Evolutionary conservation across 192 early-diverging fungal species (phyloP).

Genomic region (Linnemannia hyalina): DNA sequence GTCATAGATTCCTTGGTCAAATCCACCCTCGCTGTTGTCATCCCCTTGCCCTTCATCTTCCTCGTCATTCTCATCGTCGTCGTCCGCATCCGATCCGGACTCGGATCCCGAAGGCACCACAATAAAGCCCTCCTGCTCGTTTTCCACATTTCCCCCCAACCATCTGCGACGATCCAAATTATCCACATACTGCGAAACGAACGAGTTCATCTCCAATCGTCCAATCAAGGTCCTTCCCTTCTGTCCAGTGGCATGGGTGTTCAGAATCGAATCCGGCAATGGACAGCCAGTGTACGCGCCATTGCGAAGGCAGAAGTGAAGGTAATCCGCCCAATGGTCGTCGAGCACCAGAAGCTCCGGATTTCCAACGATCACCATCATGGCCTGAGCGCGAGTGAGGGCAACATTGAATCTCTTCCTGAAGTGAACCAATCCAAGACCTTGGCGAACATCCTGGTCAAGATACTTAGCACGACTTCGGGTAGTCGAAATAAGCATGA

Average conservation of each 20-base stretch:
- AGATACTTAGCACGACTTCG: slow-evolving; percentile 54
- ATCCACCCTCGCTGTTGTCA: slow-evolving; percentile 2
- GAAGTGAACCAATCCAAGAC: slow-evolving; percentile 59
- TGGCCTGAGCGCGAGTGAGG: slow-evolving; percentile 60
- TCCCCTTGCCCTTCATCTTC: slow-evolving; percentile 6
- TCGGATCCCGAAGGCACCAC: slow-evolving; percentile 39
- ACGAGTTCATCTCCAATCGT: slow-evolving; percentile 48
- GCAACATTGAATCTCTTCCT: slow-evolving; percentile 65
- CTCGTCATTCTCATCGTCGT: slow-evolving; percentile 18
- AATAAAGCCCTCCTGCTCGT: slow-evolving; percentile 42
- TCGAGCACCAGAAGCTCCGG: slow-evolving; percentile 49
- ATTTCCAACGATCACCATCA: slow-evolving; percentile 58
- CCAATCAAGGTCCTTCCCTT: slow-evolving; percentile 33
- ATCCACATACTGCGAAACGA: slow-evolving; percentile 50
- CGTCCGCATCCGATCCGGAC: slow-evolving; percentile 15
- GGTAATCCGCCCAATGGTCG: slow-evolving; percentile 47
- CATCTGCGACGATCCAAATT: slow-evolving; percentile 43
- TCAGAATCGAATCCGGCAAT: slow-evolving; percentile 44
- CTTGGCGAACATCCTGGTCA: slow-evolving; percentile 58
- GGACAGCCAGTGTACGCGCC: slow-evolving; percentile 45
- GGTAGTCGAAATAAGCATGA: slow-evolving; percentile 64
- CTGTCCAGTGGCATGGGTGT: slow-evolving; percentile 36
- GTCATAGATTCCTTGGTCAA: slow-evolving; percentile 24
- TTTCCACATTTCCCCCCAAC: slow-evolving; percentile 35
- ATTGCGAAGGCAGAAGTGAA: slow-evolving; percentile 51